Evolutionary conservation across 148 eudicot species (phyloP).

Genomic region (Cornus suecica): DNA sequence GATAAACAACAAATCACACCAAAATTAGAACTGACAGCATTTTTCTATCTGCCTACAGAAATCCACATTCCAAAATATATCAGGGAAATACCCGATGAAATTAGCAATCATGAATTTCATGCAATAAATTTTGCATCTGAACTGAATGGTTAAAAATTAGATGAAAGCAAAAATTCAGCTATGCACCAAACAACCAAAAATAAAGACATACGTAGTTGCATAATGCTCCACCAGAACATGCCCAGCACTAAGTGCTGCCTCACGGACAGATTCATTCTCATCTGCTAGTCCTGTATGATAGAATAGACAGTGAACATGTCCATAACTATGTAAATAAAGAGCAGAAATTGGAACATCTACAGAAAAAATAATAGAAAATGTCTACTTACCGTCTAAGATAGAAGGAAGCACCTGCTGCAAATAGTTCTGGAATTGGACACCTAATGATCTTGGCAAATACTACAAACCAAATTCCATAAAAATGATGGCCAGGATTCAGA

Average conservation of each 20-base stretch:
- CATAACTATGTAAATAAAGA: too few relatives aligned
- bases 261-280: slow-evolving; percentile 99
- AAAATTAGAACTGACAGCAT: background rate
- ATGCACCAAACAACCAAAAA: background rate
- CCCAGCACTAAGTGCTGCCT: slow-evolving; percentile 96
- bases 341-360: background rate
- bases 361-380: background rate
- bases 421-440: slow-evolving; percentile 92
- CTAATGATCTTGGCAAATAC: slow-evolving; percentile 92
- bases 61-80: background rate
- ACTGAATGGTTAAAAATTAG: background rate
- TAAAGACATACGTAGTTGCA: slow-evolving; percentile 72
- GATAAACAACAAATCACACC: background rate
- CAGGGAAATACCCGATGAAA: background rate
- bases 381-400: slow-evolving; percentile 81
- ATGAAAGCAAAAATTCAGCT: background rate
- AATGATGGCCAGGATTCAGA: background rate
- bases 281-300: slow-evolving; percentile 77
- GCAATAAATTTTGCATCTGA: background rate
- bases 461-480: slow-evolving; percentile 31
- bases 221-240: slow-evolving; percentile 98
- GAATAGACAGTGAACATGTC: background rate
- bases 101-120: background rate
- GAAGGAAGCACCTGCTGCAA: slow-evolving; percentile 92
- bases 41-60: background rate